These are phyloP conservation scores for Diplodia intermedia DNA, from an alignment of 2,329 filamentous ascomycete species.

Conservation along the genomic window DNA sequence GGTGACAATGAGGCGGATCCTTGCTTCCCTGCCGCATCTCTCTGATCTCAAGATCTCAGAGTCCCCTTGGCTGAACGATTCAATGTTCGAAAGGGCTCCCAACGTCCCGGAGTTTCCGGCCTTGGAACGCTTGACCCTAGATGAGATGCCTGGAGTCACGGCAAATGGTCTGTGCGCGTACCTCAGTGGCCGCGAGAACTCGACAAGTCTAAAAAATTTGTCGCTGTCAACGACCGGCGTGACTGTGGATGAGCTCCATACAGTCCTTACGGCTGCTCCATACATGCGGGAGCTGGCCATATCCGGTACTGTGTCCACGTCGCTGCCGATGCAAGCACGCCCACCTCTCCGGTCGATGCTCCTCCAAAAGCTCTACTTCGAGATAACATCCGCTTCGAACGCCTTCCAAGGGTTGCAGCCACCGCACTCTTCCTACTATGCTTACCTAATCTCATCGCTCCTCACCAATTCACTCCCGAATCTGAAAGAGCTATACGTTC, in stretches of 20 bases:
- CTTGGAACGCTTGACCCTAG: constrained; percentile 74
- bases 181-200: constrained; percentile 63
- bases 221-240: constrained; percentile 75
- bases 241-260: constrained; percentile 65
- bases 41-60: constrained; percentile 77
- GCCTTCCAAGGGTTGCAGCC: constrained; percentile 64
- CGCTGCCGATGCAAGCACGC: constrained; percentile 63
- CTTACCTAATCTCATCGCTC: constrained; percentile 84
- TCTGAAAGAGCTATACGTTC: constrained; percentile 80
- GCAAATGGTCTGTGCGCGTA: constrained; percentile 73
- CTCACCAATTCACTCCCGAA: constrained; percentile 76
- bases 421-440: constrained; percentile 72
- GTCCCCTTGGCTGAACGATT: constrained; percentile 74
- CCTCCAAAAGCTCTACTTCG: constrained; percentile 78
- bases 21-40: constrained; percentile 71
- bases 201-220: constrained; percentile 65
- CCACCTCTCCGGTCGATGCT: constrained; percentile 72
- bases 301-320: constrained; percentile 61
- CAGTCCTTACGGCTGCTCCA: constrained; percentile 65
- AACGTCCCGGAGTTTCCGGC: constrained; percentile 76
- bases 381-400: constrained; percentile 71
- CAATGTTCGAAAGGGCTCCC: constrained; percentile 72
- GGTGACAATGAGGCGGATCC: constrained; percentile 70
- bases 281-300: constrained; percentile 66
- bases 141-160: constrained; percentile 74